These are phyloP conservation scores for Ustilago tritici DNA, from an alignment of 1,284 basidiomycete species.

Conservation along the genomic window DNA sequence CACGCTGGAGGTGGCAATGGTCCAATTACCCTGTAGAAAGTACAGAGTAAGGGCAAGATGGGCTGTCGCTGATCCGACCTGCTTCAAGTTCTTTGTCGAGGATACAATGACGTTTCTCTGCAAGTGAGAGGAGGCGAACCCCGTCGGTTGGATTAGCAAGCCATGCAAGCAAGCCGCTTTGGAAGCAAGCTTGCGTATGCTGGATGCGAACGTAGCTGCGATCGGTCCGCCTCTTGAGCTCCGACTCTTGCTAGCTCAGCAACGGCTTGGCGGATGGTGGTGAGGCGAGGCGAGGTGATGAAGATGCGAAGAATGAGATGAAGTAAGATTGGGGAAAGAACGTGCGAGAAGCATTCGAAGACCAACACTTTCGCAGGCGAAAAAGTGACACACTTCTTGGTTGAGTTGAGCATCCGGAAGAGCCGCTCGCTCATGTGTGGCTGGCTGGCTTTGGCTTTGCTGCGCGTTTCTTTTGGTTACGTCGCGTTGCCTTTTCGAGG, in stretches of 20 bases:
- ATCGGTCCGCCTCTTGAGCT: not conserved
- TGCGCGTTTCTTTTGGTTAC: not conserved
- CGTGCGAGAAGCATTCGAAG: conserved; percentile 3
- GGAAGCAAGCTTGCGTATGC: not conserved
- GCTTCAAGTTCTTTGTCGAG: not conserved
- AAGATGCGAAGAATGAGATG: not conserved
- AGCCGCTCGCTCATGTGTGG: not conserved
- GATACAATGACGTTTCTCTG: not conserved
- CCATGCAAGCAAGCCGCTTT: not conserved
- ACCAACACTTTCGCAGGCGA: conserved; percentile 32
- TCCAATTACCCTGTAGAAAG: too few species aligned
- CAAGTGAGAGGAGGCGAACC: not conserved
- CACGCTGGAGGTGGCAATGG: not conserved
- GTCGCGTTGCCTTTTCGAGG: not conserved
- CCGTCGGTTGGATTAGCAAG: not conserved
- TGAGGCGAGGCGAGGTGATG: not conserved
- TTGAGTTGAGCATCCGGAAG: conserved; percentile 6
- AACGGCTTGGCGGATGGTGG: not conserved
- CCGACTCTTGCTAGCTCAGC: not conserved
- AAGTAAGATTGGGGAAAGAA: conserved; percentile 12
- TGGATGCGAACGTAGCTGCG: not conserved
- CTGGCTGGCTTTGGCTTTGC: not conserved
- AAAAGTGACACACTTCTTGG: conserved; percentile 10
- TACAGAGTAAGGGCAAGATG: too few species aligned
- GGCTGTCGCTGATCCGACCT: too few species aligned